A percentile compares a stretch with the other conserved stretches of the same genome.
Conservation (phyloP, 169 alveolate species). For the Plasmodium vivax region DNA sequence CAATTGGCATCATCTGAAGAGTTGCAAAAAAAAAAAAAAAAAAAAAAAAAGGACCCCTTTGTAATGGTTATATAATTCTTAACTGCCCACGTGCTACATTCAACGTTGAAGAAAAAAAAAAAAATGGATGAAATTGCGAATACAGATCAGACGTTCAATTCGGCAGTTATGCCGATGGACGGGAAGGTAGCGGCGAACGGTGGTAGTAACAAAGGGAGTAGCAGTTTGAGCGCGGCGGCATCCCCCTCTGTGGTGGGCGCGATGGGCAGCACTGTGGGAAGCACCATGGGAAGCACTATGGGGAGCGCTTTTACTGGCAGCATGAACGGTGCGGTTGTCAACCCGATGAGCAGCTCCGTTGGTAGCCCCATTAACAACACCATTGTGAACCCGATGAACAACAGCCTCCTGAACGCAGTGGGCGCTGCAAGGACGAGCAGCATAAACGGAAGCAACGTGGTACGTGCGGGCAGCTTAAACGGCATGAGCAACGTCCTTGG, state of each 20-base stretch:
- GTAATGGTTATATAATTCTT: background rate
- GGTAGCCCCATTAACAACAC: background rate
- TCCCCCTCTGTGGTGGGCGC: background rate
- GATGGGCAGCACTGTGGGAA: background rate
- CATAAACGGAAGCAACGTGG: background rate
- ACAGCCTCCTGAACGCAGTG: background rate
- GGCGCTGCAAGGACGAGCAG: background rate
- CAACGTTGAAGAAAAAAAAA: background rate
- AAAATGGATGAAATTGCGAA: constrained; percentile 15
- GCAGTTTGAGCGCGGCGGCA: background rate
- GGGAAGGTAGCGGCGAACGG: background rate
- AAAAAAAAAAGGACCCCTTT: background rate
- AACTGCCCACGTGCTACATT: background rate
- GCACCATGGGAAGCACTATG: background rate
- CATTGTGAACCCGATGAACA: background rate
- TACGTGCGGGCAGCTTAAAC: background rate
- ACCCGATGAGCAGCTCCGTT: background rate
- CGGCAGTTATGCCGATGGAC: background rate
- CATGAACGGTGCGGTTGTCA: background rate
- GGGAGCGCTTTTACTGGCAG: background rate
- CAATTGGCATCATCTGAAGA: background rate
- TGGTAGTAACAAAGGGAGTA: background rate
- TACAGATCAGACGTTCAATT: background rate
- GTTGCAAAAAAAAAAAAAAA: background rate
- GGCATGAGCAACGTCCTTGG: background rate